Evolutionary conservation across 169 alveolate genomes (phyloP), one percentile per base, ranked within the genome.

Genomic region (Prorocentrum cordatum): DNA sequence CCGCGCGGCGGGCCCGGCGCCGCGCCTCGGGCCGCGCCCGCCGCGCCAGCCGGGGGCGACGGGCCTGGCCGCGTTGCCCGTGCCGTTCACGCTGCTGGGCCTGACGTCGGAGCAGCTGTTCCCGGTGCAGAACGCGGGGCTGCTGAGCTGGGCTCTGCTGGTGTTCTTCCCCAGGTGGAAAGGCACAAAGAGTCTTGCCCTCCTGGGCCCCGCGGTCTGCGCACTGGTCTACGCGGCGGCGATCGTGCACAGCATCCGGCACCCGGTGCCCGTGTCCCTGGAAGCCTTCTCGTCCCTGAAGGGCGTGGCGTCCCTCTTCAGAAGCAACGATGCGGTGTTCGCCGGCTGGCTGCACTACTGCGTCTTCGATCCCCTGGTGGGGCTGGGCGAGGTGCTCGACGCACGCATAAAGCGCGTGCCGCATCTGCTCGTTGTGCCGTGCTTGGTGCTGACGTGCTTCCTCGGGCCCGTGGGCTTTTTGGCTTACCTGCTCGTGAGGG

Each of bases 271-370:
- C 32, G 27, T 6, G 24, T 26, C n/a, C 39, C 12, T 3, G 26
- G 67, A 6, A 26, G 38, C 71, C 39, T 16, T 26, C 45, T 16
- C 9, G 36, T 16, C 42, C 20, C 31, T 26, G 71, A 27, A 29
- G 71, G 39, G 36, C 71, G 16, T 62, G 6, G 29, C 1, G 1
- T 1, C 24, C 12, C 6, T 62, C 42, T 26, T 62, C 16, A 12
- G 71, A 14, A 62, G 16, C 39, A 6, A 10, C 4, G 36, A 29
- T 31, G 71, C 22, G 39, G 71, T 62, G 27, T 29, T 62, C 9
- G 71, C 71, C 39, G 71, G 71, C 71, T 62, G 71, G 71, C 31
- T 62, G 71, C 71, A 62, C 71, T 62, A 62, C 71, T 62, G 71
- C 71, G 71, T 62, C 29, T 26, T 62, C 42, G 71, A 62, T 18